Evolutionary conservation across 306 rosid genomes (phyloP), one percentile per base, ranked within the genome.

Genomic region (Vigna mungo): DNA sequence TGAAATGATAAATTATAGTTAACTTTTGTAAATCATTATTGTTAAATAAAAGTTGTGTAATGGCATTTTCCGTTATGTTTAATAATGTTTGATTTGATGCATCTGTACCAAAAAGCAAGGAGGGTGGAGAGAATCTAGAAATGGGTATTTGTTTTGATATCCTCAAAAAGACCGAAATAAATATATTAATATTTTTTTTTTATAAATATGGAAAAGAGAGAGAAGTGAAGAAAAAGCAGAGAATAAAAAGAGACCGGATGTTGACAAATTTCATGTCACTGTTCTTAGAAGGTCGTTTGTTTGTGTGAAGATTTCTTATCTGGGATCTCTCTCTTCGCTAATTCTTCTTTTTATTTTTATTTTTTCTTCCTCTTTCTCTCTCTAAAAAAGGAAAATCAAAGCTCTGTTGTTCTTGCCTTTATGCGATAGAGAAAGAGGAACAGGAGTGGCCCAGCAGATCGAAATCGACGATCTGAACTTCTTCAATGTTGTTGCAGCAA

Each of bases 191-290:
- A 32, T 58, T 59, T 64, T 64, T 64, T 75, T 53, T 82, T 67
- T 46, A 46, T 71, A 61, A 59, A 83, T 59, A 39, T 16, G 68
- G 62, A 71, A 60, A 70, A 32, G 84, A 79, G 89, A 82, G 85
- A 88, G 89, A 84, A 89, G 87, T 79, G 90, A 86, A 63, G 92
- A 89, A 88, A 88, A 89, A 90, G 93, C 92, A 92, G 93, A 86
- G 97, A 95, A 95, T 95, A 92, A 87, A 92, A 92, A 85, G 95
- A 92, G 97, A 95, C 93, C 97, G 92, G 96, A 92, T 90, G 92
- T 92, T 88, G 98, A 95, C 98, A 95, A 92, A 95, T 90, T 87
- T 90, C 90, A 87, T 90, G 98, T 95, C 97, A 90, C 93, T 95
- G 97, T 95, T 92, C 96, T 89, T 87, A 85, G 96, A 95, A 92